Base-by-base conservation (phyloP, 768 basidiomycete genomes). In the Chalciporus chontae region DNA sequence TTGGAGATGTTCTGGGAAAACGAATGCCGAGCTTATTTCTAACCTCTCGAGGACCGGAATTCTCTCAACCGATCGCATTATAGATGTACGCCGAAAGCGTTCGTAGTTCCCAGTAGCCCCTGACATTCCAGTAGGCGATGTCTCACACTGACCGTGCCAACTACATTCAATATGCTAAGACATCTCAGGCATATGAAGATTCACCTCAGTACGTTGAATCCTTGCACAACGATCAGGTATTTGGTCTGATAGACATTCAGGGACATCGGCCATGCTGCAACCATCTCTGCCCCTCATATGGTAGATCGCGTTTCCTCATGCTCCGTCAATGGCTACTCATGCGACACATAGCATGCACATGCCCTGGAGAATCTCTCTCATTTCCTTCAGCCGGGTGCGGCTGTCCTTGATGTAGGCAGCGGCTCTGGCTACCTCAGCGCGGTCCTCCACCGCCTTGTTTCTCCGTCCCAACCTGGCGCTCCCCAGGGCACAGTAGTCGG, bases 261-360 rank as follows among this genome's bases (percentile, higher is more conserved):
- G 64, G 52, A 75, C 15, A 93, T 94, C 45, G 87, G 89, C 2
- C 78, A 87, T 60, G 85, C 83, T 11, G 94, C 94, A 13, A 99
- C 95, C 0, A 97, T 99, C 54, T 91, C 88, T 34, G 95, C 95
- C 0, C 95, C 95, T 1, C 95, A 99, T 65, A 98, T 98, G 94
- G 88, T 86, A 45, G 63, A 61, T 37, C 26, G 6, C 9, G 26
- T 31, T 24, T 18, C n/a, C 40, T 40, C 40, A 23, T 21, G 21
- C 32, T 4, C 4, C 43, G 9, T 17, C 36, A 9, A 26, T 39
- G 38, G 48, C 46, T 8, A 43, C 44, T 24, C 15, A 21, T 24
- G 3, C 7, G n/a, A 8, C 26, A n/a, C 44, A 5, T 52, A 88
- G 87, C 94, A 96, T 53, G 93, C 92, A 0, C 83, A 94, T 53